These are phyloP conservation scores for Chlorella variabilis DNA, from an alignment of 163 green algal species.

Conservation along the genomic window DNA sequence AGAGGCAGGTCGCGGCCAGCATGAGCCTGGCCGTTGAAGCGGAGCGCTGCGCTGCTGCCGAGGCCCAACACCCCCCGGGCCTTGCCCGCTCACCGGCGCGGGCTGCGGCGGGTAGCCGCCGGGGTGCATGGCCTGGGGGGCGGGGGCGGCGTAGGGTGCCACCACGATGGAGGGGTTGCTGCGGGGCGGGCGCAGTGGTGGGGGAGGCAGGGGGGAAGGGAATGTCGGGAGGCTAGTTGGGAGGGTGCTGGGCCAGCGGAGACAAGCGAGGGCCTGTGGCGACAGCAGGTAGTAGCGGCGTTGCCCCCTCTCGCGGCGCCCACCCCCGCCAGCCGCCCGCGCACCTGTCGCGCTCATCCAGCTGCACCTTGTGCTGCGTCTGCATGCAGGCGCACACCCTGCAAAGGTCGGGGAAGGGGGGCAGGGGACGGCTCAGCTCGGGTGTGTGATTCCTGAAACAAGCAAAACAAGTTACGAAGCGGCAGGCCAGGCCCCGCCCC, in stretches of 20 bases:
- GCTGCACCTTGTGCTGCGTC: conserved; percentile 87
- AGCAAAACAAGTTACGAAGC: too few relatives aligned
- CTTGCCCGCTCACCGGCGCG: not conserved
- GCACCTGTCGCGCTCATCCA: conserved; percentile 80
- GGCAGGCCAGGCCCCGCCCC: too few relatives aligned
- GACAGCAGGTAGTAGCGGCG: not conserved
- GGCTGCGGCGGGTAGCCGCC: conserved; percentile 11
- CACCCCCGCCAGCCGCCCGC: not conserved
- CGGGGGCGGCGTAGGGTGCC: conserved; percentile 46
- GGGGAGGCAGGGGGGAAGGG: too few relatives aligned
- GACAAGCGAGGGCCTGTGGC: not conserved
- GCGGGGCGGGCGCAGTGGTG: not conserved
- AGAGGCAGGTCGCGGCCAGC: too few relatives aligned
- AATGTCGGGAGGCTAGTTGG: conserved; percentile 49
- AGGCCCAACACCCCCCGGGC: too few relatives aligned
- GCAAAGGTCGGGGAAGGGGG: conserved; percentile 8
- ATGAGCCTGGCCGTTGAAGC: too few relatives aligned
- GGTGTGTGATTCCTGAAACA: too few relatives aligned
- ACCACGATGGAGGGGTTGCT: conserved; percentile 23
- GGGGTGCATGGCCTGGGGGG: conserved; percentile 41
- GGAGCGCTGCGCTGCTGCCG: too few relatives aligned
- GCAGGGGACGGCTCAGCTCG: too few relatives aligned
- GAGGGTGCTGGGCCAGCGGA: not conserved
- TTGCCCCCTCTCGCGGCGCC: too few relatives aligned
- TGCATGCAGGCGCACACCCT: conserved; percentile 88